Evolutionary conservation across 2,329 filamentous ascomycete genomes (phyloP).

Genomic region (Fusarium sp.): DNA sequence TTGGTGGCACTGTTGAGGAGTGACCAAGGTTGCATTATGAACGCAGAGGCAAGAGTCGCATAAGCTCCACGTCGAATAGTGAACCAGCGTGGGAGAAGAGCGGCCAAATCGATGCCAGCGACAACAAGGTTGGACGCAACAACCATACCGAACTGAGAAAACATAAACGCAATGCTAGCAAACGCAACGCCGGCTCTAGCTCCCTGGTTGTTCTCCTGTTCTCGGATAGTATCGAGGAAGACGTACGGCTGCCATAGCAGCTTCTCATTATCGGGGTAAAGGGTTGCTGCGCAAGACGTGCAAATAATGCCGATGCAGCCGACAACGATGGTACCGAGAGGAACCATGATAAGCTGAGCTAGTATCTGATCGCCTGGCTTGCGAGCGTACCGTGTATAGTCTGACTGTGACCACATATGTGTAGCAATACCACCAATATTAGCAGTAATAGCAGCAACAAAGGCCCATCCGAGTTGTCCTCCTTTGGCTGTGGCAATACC

Average conservation of each 20-base stretch:
- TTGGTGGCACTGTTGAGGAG: conserved; percentile 2
- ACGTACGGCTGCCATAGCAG: background rate
- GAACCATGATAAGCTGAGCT: conserved; percentile 22
- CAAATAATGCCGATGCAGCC: background rate
- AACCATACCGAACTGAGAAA: conserved; percentile 26
- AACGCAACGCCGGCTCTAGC: conserved; percentile 20
- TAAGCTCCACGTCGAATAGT: background rate
- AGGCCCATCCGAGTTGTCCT: conserved; percentile 36
- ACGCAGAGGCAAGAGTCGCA: background rate
- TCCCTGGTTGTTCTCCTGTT: conserved; percentile 9
- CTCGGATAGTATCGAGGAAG: background rate
- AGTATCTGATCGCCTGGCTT: conserved; percentile 45
- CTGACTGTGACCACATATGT: conserved; percentile 46
- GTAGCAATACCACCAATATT: conserved; percentile 47
- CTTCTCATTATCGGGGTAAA: background rate
- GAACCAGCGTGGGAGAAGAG: conserved; percentile 3
- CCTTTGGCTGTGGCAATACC: background rate
- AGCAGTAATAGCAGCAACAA: conserved; percentile 44
- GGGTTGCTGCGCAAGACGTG: background rate
- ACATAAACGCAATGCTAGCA: conserved; percentile 29
- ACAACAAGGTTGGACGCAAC: conserved; percentile 13
- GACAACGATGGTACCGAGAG: background rate
- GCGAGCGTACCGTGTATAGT: conserved; percentile 48
- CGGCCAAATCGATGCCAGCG: conserved; percentile 5
- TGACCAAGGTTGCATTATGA: conserved; percentile 3